Conservation (phyloP, 345 rosid genomes). For the Brassica cretica region DNA sequence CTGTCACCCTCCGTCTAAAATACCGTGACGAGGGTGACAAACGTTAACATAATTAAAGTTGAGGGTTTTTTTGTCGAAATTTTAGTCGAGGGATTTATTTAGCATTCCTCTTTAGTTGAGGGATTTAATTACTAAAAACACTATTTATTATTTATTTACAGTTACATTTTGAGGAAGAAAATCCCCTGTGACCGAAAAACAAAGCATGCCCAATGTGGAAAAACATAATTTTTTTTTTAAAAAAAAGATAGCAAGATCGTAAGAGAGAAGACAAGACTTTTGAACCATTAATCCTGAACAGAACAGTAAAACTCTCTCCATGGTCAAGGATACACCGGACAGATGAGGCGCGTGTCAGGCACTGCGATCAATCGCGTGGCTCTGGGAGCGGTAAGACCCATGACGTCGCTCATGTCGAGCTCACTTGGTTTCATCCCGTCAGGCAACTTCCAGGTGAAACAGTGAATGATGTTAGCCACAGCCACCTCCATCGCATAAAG, state of each 20-base stretch:
- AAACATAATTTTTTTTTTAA: neutral
- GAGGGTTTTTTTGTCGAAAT: too few relatives aligned
- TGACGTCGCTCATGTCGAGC: slow-evolving; percentile 75
- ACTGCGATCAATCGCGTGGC: slow-evolving; percentile 69
- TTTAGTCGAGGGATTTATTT: too few relatives aligned
- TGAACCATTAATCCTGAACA: neutral
- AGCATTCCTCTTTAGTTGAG: too few relatives aligned
- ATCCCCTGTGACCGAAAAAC: neutral
- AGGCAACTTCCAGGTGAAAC: slow-evolving; percentile 80
- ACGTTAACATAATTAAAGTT: too few relatives aligned
- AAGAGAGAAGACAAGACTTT: neutral
- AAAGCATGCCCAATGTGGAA: neutral
- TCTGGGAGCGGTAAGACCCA: slow-evolving; percentile 87
- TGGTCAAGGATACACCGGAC: slow-evolving; percentile 33
- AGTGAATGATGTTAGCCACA: slow-evolving; percentile 72
- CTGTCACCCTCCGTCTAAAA: too few relatives aligned
- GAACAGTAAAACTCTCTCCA: neutral
- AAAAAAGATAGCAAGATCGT: neutral
- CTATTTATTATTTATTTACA: neutral
- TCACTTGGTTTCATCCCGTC: slow-evolving; percentile 88
- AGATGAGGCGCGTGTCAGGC: slow-evolving; percentile 54
- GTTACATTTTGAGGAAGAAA: neutral
- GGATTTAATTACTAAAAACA: too few relatives aligned
- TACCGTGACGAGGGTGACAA: too few relatives aligned
- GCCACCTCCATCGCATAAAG: slow-evolving; percentile 69